These are phyloP conservation scores for Mycena crocata DNA, from an alignment of 768 basidiomycete genomes.

Conservation along the genomic window DNA sequence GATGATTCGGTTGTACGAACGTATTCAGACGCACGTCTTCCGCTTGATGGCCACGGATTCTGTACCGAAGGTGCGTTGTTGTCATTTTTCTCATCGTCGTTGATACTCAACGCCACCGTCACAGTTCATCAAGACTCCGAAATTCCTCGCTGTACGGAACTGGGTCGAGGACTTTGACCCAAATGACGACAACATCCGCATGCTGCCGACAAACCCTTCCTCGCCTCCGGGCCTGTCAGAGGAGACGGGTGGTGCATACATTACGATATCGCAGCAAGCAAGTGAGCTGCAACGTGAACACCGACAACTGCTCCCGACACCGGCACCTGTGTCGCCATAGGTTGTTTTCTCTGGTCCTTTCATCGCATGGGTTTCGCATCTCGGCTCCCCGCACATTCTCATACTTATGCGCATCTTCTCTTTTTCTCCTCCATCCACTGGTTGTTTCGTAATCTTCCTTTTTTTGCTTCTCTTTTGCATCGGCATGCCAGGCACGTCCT, in stretches of 20 bases:
- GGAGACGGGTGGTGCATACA: constrained; percentile 86
- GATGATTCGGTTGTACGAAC: constrained; percentile 93
- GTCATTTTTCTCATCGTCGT: neutral
- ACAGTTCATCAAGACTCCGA: constrained; percentile 90
- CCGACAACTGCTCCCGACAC: constrained; percentile 44
- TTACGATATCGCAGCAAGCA: constrained; percentile 86
- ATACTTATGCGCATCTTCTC: constrained; percentile 41
- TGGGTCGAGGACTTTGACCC: constrained; percentile 84
- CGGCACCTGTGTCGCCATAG: constrained; percentile 45
- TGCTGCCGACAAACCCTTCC: constrained; percentile 64
- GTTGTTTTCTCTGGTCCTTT: constrained; percentile 22
- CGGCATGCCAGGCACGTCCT: constrained; percentile 28
- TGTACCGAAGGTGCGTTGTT: constrained; percentile 84
- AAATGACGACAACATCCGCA: constrained; percentile 67
- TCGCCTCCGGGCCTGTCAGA: constrained; percentile 82
- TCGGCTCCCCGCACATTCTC: constrained; percentile 38
- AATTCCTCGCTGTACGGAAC: constrained; percentile 82
- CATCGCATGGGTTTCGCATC: constrained; percentile 39
- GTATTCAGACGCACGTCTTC: constrained; percentile 97
- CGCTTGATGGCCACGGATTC: constrained; percentile 98
- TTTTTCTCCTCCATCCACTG: constrained; percentile 23
- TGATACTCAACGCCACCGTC: constrained; percentile 27
- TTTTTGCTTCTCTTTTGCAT: constrained; percentile 13
- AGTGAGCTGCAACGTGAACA: constrained; percentile 80
- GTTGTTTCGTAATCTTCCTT: constrained; percentile 25